Conservation (phyloP, 2,329 filamentous ascomycete genomes). For the Ascochyta rabiei region DNA sequence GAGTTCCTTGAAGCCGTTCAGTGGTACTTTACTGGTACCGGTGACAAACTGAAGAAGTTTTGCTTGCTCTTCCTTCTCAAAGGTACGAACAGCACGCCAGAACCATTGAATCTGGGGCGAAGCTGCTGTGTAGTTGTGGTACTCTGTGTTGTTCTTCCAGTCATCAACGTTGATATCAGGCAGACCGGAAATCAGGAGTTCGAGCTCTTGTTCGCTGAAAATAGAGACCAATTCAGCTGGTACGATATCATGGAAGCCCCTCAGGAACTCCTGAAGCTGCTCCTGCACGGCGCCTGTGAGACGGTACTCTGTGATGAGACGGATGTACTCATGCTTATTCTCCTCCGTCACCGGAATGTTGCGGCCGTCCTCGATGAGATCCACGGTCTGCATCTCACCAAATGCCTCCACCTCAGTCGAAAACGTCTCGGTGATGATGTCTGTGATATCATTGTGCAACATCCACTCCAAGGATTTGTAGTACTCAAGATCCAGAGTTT, state of each 20-base stretch:
- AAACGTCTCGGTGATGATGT: conserved; percentile 96
- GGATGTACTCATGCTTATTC: conserved; percentile 98
- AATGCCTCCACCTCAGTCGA: conserved; percentile 94
- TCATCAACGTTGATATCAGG: conserved; percentile 98
- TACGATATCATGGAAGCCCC: conserved; percentile 98
- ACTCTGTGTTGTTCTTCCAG: conserved; percentile 99
- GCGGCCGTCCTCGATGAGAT: conserved; percentile 84
- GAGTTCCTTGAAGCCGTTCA: conserved; percentile 98
- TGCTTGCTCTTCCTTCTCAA: conserved; percentile 97
- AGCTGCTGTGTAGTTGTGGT: conserved; percentile 94
- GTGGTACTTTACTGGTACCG: conserved; percentile 94
- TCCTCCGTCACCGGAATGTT: conserved; percentile 95
- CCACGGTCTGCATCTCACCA: conserved; percentile 84
- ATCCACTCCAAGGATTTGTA: conserved; percentile 99
- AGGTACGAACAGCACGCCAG: conserved; percentile 95
- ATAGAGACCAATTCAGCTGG: conserved; percentile 92
- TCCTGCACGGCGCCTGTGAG: conserved; percentile 90
- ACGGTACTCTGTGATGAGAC: conserved; percentile 91
- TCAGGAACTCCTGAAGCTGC: conserved; percentile 91
- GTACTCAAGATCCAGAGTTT: conserved; percentile 96
- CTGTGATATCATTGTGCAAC: conserved; percentile 96
- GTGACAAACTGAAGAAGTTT: conserved; percentile 98
- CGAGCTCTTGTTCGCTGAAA: conserved; percentile 97
- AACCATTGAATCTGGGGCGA: conserved; percentile 99
- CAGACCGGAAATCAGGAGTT: conserved; percentile 93